Conservation (phyloP, 257 asterid genomes). For the Paraleonurus japonicus region DNA sequence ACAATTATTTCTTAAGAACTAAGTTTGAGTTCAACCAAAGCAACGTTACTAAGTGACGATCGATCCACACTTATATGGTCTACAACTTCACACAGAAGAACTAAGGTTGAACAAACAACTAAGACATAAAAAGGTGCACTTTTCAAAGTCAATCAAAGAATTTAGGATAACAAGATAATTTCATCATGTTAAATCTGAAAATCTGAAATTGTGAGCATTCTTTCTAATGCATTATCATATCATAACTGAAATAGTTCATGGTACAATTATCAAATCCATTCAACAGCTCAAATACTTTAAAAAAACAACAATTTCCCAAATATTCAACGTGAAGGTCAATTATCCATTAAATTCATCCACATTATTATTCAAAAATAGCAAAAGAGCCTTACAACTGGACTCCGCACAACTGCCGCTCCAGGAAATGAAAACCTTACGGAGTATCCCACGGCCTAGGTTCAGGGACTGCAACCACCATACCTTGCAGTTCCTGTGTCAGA, state of each 20-base stretch:
- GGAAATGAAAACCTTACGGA: conserved; percentile 38
- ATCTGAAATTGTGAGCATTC: not conserved
- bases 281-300: conserved; percentile 3
- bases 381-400: conserved; percentile 21
- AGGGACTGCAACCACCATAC: conserved; percentile 60
- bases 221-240: conserved; percentile 6
- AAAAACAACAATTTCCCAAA: conserved; percentile 20
- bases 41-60: not conserved
- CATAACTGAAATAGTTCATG: not conserved
- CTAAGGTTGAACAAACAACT: not conserved
- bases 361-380: conserved; percentile 38
- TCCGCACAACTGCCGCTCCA: conserved; percentile 35
- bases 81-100: not conserved
- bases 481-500: conserved; percentile 49
- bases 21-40: not conserved
- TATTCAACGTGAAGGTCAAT: conserved; percentile 23
- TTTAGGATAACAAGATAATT: conserved; percentile 1
- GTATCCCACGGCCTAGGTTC: conserved; percentile 56
- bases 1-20: not conserved
- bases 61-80: not conserved
- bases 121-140: not conserved
- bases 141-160: conserved; percentile 1
- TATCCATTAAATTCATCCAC: conserved; percentile 23
- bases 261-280: conserved; percentile 17
- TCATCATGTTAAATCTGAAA: not conserved